Conservation (phyloP, 441 rosid genomes). For the Pelargonium cotyledonis region DNA sequence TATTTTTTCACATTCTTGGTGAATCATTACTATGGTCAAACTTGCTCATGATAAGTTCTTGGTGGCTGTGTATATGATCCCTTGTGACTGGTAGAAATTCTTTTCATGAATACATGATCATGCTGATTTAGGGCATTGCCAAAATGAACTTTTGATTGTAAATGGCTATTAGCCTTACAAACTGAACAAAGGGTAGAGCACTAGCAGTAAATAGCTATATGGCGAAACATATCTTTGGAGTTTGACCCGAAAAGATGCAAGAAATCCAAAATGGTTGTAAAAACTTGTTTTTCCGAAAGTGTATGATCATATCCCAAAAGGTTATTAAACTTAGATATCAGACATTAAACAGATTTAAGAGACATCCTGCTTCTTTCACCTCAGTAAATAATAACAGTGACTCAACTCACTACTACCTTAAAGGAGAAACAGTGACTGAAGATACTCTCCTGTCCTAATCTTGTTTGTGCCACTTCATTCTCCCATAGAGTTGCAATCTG, state of each 20-base stretch:
- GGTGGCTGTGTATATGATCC: not conserved
- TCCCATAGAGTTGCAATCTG: no score
- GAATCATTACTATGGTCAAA: not conserved
- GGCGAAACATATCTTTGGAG: not conserved
- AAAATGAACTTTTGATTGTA: not conserved
- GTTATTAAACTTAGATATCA: not conserved
- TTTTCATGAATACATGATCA: not conserved
- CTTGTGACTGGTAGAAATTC: not conserved
- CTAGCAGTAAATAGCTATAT: not conserved
- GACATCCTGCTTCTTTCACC: not conserved
- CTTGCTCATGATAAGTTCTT: not conserved
- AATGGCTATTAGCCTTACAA: not conserved
- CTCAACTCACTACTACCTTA: not conserved
- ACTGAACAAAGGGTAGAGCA: not conserved
- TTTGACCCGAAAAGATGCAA: not conserved
- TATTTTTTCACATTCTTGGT: not conserved
- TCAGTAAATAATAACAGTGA: not conserved
- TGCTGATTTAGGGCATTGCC: not conserved
- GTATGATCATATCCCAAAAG: not conserved
- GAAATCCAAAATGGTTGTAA: not conserved
- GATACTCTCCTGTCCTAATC: no score
- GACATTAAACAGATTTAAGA: not conserved
- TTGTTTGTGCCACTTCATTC: no score
- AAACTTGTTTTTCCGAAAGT: not conserved
- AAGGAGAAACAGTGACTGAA: not conserved